These are phyloP conservation scores for Phytophthora ohioensis DNA, from an alignment of 352 stramenopile genomes.

Conservation along the genomic window DNA sequence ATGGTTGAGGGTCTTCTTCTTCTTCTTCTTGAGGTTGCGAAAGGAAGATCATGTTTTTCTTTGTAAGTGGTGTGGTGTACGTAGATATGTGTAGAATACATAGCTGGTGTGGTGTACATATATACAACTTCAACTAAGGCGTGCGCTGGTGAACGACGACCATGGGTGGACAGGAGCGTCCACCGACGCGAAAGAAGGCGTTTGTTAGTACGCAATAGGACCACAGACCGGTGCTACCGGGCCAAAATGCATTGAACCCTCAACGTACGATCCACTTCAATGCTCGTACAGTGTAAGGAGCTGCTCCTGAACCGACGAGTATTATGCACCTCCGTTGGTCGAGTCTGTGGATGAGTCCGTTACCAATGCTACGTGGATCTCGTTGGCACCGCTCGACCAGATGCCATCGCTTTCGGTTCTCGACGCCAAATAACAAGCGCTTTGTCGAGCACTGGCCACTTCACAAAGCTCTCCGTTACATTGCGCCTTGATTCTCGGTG, in stretches of 20 bases:
- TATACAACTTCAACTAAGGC: slow-evolving; percentile 8
- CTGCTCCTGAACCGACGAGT: too few species aligned
- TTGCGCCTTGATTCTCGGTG: background rate
- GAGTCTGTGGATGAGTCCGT: background rate
- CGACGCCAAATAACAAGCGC: too few species aligned
- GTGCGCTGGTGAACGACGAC: background rate
- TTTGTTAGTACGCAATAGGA: background rate
- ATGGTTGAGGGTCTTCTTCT: slow-evolving; percentile 14
- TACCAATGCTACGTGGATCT: background rate
- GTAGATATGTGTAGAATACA: background rate
- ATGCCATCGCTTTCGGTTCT: background rate
- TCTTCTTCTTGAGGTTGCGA: slow-evolving; percentile 24
- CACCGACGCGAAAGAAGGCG: slow-evolving; percentile 9
- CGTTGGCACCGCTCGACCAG: too few species aligned
- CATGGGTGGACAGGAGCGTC: background rate
- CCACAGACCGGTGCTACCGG: too few species aligned
- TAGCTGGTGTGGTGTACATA: slow-evolving; percentile 1
- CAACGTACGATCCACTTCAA: too few species aligned
- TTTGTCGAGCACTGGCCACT: too few species aligned
- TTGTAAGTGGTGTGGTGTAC: slow-evolving; percentile 13
- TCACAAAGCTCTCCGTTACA: too few species aligned
- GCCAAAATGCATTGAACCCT: background rate
- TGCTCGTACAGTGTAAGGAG: too few species aligned
- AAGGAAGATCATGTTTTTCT: slow-evolving; percentile 11
- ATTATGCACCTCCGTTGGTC: too few species aligned